Conservation (phyloP, 345 rosid genomes). For the Clausena lansium region DNA sequence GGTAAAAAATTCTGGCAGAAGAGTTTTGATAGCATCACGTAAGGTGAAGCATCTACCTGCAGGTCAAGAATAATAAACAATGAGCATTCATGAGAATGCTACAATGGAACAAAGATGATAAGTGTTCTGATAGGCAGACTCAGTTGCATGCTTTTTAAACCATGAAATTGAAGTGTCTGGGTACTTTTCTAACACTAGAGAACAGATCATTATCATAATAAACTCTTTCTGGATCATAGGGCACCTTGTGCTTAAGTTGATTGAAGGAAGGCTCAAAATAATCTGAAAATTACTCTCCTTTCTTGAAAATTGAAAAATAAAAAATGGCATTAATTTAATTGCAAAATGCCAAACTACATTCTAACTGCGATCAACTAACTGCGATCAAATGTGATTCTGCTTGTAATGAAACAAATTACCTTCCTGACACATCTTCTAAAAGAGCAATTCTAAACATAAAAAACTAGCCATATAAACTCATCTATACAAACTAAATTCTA, state of each 20-base stretch:
- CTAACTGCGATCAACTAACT: not conserved
- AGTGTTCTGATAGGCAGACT: too few relatives aligned
- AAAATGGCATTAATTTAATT: not conserved
- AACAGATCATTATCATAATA: not conserved
- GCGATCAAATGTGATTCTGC: not conserved
- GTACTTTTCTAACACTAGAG: not conserved
- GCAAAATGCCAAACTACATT: not conserved
- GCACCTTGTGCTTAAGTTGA: not conserved
- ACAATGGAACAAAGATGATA: too few relatives aligned
- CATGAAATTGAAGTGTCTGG: not conserved
- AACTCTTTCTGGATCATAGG: not conserved
- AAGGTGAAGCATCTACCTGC: slow-evolving; percentile 75
- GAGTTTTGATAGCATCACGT: slow-evolving; percentile 53
- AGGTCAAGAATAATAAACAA: slow-evolving; percentile 1
- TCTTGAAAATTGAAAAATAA: not conserved
- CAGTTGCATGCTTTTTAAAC: not conserved
- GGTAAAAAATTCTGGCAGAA: slow-evolving; percentile 54
- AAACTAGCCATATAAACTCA: not conserved
- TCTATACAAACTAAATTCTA: too few relatives aligned
- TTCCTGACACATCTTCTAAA: not conserved
- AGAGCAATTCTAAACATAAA: not conserved
- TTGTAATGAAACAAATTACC: not conserved
- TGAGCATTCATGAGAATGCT: not conserved
- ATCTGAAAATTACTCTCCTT: not conserved
- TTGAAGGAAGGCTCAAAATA: not conserved